Evolutionary conservation across 148 eudicot genomes (phyloP).

Genomic region (Heliosperma pusillum): DNA sequence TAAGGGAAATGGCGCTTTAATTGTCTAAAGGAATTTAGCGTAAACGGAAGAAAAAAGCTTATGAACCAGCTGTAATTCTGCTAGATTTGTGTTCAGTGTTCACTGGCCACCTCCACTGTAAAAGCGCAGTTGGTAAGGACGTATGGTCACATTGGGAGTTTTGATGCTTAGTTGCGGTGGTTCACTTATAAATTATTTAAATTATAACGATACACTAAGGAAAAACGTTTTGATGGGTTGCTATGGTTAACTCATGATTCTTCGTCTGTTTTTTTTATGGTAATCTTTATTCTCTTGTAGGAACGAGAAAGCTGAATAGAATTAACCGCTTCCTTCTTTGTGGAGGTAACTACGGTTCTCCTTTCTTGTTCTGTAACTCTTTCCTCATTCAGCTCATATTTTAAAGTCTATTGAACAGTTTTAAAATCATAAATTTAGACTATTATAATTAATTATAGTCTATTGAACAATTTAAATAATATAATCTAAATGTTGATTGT

Average conservation of each 20-base stretch:
- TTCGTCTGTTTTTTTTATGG: background rate
- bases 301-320: conserved; percentile 37
- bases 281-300: conserved; percentile 34
- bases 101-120: no score
- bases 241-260: background rate
- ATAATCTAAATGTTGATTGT: background rate
- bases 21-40: no score
- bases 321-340: conserved; percentile 35
- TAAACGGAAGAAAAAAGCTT: no score
- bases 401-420: background rate
- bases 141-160: no score
- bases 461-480: background rate
- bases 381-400: background rate
- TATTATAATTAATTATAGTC: no score
- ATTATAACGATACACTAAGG: background rate
- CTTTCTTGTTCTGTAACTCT: background rate
- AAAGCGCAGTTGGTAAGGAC: no score
- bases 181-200: background rate
- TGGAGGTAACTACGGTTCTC: conserved; percentile 40
- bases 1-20: no score
- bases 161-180: background rate
- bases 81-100: no score
- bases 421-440: background rate
- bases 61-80: no score
- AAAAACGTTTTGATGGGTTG: background rate